These are phyloP conservation scores for Podila epigama DNA, from an alignment of 192 early-diverging fungal species.

Conservation along the genomic window DNA sequence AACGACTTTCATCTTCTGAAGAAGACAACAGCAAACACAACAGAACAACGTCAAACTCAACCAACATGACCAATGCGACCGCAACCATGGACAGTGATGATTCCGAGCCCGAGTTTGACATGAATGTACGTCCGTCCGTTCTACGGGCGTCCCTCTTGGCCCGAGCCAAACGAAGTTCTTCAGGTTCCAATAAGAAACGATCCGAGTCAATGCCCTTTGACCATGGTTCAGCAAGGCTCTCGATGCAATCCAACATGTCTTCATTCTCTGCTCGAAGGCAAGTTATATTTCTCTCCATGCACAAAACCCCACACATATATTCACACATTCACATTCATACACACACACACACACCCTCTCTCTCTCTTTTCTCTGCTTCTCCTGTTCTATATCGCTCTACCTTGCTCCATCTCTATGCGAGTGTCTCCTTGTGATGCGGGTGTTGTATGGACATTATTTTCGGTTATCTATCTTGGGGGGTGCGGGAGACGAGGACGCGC, in stretches of 20 bases:
- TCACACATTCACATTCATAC: too few species aligned
- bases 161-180: conserved; percentile 13
- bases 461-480: too few species aligned
- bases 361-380: neutral
- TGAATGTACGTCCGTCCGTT: conserved; percentile 29
- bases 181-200: neutral
- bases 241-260: conserved; percentile 12
- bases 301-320: too few species aligned
- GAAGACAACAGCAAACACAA: neutral
- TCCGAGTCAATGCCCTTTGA: conserved; percentile 27
- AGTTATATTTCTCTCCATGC: neutral
- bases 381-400: neutral
- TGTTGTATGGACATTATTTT: too few species aligned
- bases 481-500: too few species aligned
- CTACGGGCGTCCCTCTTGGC: conserved; percentile 40
- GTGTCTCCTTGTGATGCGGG: too few species aligned
- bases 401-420: neutral
- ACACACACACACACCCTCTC: neutral
- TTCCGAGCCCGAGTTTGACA: conserved; percentile 19
- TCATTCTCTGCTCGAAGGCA: conserved; percentile 15
- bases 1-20: neutral
- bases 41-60: neutral
- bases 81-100: conserved; percentile 9
- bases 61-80: neutral
- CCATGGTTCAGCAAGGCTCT: conserved; percentile 18